Base-by-base conservation (phyloP, 2,329 filamentous ascomycete species). In the Ilyonectria sp. region DNA sequence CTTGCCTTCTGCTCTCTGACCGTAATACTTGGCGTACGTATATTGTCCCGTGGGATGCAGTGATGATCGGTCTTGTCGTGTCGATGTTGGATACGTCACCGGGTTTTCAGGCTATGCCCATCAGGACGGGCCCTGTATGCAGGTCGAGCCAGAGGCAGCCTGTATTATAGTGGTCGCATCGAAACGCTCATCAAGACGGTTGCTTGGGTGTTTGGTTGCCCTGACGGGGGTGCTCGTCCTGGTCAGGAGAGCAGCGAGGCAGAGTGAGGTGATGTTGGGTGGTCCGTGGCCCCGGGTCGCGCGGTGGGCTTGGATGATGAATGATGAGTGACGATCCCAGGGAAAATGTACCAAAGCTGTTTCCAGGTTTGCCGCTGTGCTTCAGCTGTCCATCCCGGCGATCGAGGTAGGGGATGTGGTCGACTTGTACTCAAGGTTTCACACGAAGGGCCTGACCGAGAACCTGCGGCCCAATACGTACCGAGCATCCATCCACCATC, bases 201-300 rank as follows among this genome's bases (percentile, higher is more conserved):
- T 73, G 72, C 71, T 69, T 72, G 69, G 69, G 56, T 72, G 67
- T 68, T 74, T 66, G 62, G 71, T 68, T 69, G 70, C 66, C 68
- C 69, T 70, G 71, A 70, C 67, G 57, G 69, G 74, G 73, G 69
- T 61, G 40, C 66, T 65, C 67, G 61, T 63, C 59, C 60, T 68
- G 69, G 75, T 76, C 74, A 76, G 74, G 74, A 75, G 74, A 76
- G 74, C 59, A 55, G 68, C 33, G 53, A 73, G 70, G 65, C 65
- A 63, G 74, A 68, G 74, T 76, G 73, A 76, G 74, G 74, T 74
- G 74, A 76, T 76, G 69, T 72, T 69, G 70, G 68, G 57, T 73
- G 70, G 67, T 68, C 60, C 66, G 71, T 74, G 70, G 71, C 31
- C 31, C 67, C 62, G 72, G 68, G 71, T 69, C 63, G 65, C 55